Evolutionary conservation across 2,329 filamentous ascomycete species (phyloP), one percentile per base, ranked within the genome.

Genomic region (Neoarthrinium moseri): DNA sequence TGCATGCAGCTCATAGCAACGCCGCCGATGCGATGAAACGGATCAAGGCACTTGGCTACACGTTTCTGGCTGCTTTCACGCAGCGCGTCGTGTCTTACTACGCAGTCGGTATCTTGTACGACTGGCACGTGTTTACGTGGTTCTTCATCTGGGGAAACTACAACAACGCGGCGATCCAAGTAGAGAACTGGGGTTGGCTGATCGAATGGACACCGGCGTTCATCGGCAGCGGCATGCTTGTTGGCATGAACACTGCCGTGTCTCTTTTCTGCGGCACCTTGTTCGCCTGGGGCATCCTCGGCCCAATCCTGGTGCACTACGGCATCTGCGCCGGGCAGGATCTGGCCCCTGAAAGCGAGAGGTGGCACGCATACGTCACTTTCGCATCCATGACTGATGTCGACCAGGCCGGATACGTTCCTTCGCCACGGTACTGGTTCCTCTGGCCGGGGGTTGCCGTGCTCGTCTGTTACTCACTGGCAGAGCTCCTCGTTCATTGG

Each of bases 181-280:
- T 77, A 12, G 78, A 82, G 63, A 78, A 72, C 50, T 83, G 77
- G 78, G 75, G 75, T 39, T 82, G 78, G 78, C 67, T 70, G 53
- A 66, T 80, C 43, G 77, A 81, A 54, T 78, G 69, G 66, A 81
- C 78, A 1, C 77, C 78, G 0, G 78, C 78, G 34, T 81, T 81
- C 61, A 78, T 81, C 46, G 78, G 78, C 15, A 73, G 71, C 33
- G 78, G 77, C 34, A 78, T 82, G 63, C 70, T 82, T 33, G 77
- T 81, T 51, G 78, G 78, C 46, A 65, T 81, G 51, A 82, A 83
- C 61, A 72, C 77, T 24, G 74, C 78, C 32, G 65, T 80, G 51
- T 83, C 78, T 32, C 76, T 82, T 67, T 77, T 81, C 43, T 66
- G 56, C 22, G 80, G 80, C 23, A 74, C 72, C 18, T 61, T 82